These are phyloP conservation scores for Apiospora koreana DNA, from an alignment of 2,329 filamentous ascomycete genomes.

Conservation along the genomic window DNA sequence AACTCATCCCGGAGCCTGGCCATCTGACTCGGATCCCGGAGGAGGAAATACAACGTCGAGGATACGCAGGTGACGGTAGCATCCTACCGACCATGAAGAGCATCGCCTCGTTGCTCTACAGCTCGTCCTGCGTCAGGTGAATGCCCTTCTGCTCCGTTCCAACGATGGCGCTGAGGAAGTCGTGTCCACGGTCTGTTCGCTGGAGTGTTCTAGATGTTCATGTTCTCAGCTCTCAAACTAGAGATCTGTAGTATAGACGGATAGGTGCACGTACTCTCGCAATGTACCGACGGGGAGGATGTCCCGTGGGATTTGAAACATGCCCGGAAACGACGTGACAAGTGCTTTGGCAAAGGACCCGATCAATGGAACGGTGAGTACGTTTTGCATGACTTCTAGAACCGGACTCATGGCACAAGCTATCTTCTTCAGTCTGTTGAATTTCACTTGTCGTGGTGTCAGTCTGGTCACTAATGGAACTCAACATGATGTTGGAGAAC, in stretches of 20 bases:
- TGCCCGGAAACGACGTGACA: background rate
- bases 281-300: background rate
- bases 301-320: background rate
- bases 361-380: background rate
- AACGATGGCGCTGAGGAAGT: slow-evolving; percentile 7
- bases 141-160: background rate
- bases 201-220: background rate
- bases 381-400: slow-evolving; percentile 3
- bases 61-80: slow-evolving; percentile 33
- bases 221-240: background rate
- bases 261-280: background rate
- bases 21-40: background rate
- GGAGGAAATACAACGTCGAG: slow-evolving; percentile 18
- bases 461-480: background rate
- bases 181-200: background rate
- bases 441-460: background rate
- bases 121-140: background rate
- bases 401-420: background rate
- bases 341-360: background rate
- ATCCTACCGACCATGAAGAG: background rate
- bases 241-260: background rate
- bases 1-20: slow-evolving; percentile 31
- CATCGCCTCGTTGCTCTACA: slow-evolving; percentile 5
- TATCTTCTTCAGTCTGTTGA: background rate
- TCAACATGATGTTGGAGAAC: background rate